Conservation (phyloP, 2,329 filamentous ascomycete species). For the Aureobasidium zeae region DNA sequence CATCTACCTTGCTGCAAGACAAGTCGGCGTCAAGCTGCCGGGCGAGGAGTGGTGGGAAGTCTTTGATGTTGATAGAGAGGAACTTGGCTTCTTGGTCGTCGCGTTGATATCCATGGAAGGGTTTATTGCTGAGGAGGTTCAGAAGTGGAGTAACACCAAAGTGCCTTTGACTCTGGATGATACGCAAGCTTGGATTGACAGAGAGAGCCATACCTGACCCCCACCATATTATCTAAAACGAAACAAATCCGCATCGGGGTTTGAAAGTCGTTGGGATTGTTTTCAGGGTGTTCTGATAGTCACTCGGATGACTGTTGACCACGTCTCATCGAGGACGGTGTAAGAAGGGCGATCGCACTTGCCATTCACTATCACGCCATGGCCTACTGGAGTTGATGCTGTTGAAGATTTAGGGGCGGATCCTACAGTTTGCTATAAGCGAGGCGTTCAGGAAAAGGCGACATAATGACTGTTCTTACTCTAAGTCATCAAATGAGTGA, state of each 20-base stretch:
- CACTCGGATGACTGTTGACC: no score
- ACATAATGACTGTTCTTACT: no score
- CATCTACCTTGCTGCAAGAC: constrained; percentile 79
- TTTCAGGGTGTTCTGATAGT: no score
- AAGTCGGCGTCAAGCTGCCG: constrained; percentile 67
- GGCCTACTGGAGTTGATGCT: not conserved
- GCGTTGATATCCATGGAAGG: constrained; percentile 70
- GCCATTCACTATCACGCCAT: no score
- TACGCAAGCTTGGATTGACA: constrained; percentile 52
- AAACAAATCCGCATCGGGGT: no score
- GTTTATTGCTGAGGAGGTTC: constrained; percentile 51
- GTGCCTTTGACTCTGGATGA: constrained; percentile 51
- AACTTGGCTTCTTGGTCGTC: constrained; percentile 85
- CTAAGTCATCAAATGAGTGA: no score
- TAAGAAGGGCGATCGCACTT: no score
- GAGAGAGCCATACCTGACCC: no score
- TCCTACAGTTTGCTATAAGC: not conserved
- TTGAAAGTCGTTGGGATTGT: no score
- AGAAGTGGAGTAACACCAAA: constrained; percentile 40
- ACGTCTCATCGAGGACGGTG: no score
- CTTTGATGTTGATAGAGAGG: constrained; percentile 90
- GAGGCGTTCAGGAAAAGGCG: not conserved
- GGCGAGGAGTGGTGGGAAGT: constrained; percentile 94
- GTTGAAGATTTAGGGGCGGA: not conserved
- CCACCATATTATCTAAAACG: no score